A percentile compares a stretch with the other conserved stretches of the same genome.
Conservation (phyloP, 139 green algal genomes). For the Chlamydomonas sp. region DNA sequence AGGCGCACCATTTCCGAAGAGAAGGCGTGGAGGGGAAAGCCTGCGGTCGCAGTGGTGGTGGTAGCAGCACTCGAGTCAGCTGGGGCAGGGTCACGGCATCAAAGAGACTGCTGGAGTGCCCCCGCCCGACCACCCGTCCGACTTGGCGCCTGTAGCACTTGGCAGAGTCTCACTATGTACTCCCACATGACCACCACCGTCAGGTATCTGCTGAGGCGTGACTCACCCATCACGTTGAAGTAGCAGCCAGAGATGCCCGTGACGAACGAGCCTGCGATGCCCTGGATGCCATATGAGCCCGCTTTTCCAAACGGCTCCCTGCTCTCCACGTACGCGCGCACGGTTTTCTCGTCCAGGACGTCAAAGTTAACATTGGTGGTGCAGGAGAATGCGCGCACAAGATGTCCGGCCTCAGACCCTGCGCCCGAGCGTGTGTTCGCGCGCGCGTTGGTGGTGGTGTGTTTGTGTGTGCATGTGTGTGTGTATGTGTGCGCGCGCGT, state of each 20-base stretch:
- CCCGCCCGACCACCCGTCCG: too few relatives aligned
- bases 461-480: too few relatives aligned
- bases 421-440: not conserved
- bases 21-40: conserved; percentile 8
- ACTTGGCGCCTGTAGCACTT: too few relatives aligned
- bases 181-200: too few relatives aligned
- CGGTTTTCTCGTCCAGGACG: conserved; percentile 42
- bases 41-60: too few relatives aligned
- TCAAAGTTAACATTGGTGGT: conserved; percentile 77
- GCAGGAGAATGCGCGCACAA: conserved; percentile 47
- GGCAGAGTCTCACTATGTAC: too few relatives aligned
- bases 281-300: conserved; percentile 51
- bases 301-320: conserved; percentile 79
- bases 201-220: too few relatives aligned
- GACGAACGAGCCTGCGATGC: conserved; percentile 70
- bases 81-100: too few relatives aligned
- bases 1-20: not conserved
- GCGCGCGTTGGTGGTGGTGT: too few relatives aligned
- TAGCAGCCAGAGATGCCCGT: conserved; percentile 73
- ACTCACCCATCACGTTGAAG: conserved; percentile 89
- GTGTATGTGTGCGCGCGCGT: too few relatives aligned
- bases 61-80: too few relatives aligned
- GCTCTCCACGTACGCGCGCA: conserved; percentile 68
- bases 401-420: conserved; percentile 1
- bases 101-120: too few relatives aligned